Percentiles rank a stretch among this genome's conserved stretches.
Evolutionary conservation across 306 rosid genomes (phyloP).

Genomic region (Vigna radiata): DNA sequence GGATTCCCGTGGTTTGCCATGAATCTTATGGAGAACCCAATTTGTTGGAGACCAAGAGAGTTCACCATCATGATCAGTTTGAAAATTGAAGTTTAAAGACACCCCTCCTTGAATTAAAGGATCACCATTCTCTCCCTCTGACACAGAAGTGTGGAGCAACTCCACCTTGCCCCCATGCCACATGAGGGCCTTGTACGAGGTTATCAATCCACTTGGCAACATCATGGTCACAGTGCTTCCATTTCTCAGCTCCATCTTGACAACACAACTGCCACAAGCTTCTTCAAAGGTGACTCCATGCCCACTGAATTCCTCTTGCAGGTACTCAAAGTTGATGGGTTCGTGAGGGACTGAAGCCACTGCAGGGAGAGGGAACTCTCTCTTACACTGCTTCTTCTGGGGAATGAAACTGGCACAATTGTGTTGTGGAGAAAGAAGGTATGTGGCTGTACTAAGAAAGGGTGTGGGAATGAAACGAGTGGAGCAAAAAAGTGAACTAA

Average conservation of each 20-base stretch:
- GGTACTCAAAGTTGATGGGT: conserved; percentile 71
- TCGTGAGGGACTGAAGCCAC: conserved; percentile 75
- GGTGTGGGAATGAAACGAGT: conserved; percentile 42
- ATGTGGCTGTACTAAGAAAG: conserved; percentile 28
- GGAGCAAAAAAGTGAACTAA: conserved; percentile 47
- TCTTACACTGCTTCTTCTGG: conserved; percentile 41
- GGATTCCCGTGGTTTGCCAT: conserved; percentile 60
- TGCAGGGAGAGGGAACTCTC: conserved; percentile 50
- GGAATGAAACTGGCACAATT: conserved; percentile 6
- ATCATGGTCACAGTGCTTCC: conserved; percentile 72
- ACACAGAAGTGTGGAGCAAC: conserved; percentile 72
- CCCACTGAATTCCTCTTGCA: conserved; percentile 78
- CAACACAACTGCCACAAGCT: conserved; percentile 66
- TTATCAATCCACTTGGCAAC: conserved; percentile 82
- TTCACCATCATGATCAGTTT: conserved; percentile 32
- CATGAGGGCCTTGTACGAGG: conserved; percentile 84
- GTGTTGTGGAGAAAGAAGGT: conserved; percentile 20
- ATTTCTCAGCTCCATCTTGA: conserved; percentile 69
- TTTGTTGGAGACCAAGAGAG: conserved; percentile 63
- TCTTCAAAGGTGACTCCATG: conserved; percentile 85
- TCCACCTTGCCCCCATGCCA: conserved; percentile 92
- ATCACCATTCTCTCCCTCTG: conserved; percentile 56
- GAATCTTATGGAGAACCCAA: conserved; percentile 68
- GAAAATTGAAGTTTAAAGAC: conserved; percentile 59
- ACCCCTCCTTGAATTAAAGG: conserved; percentile 75